A percentile compares a stretch with the other conserved stretches of the same genome.
Evolutionary conservation across 2,329 filamentous ascomycete genomes (phyloP).

Genomic region (Fonsecaea pedrosoi): DNA sequence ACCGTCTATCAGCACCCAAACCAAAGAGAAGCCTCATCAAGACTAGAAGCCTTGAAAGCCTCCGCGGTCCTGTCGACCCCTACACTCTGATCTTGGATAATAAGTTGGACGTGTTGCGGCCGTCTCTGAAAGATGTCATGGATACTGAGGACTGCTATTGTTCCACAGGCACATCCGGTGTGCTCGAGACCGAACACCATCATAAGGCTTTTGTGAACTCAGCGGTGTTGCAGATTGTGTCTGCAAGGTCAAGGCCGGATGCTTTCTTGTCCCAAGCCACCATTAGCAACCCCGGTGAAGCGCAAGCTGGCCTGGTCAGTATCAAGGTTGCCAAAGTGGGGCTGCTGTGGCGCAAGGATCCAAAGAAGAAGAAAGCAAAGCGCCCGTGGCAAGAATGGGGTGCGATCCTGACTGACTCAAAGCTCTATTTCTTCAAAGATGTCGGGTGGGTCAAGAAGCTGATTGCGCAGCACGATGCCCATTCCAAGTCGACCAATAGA

Average conservation of each 20-base stretch:
- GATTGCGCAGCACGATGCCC: slow-evolving; percentile 84
- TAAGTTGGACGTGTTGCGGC: slow-evolving; percentile 80
- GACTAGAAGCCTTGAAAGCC: slow-evolving; percentile 67
- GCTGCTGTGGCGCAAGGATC: slow-evolving; percentile 89
- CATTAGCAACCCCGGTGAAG: slow-evolving; percentile 81
- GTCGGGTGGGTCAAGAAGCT: slow-evolving; percentile 89
- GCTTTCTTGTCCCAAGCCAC: slow-evolving; percentile 92
- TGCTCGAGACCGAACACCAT: slow-evolving; percentile 78
- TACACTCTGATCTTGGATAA: slow-evolving; percentile 93
- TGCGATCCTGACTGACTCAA: slow-evolving; percentile 92
- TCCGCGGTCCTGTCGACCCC: slow-evolving; percentile 89
- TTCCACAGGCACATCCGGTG: slow-evolving; percentile 78
- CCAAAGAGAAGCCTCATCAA: slow-evolving; percentile 74
- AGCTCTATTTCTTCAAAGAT: slow-evolving; percentile 96
- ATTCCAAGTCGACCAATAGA: slow-evolving; percentile 77
- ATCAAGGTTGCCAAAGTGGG: slow-evolving; percentile 98
- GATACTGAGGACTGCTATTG: slow-evolving; percentile 89
- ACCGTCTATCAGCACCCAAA: slow-evolving; percentile 74
- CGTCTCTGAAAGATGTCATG: slow-evolving; percentile 90
- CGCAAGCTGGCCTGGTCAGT: slow-evolving; percentile 90
- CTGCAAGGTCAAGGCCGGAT: slow-evolving; percentile 87
- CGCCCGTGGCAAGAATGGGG: slow-evolving; percentile 99
- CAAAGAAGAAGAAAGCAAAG: slow-evolving; percentile 89
- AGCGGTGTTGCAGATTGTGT: slow-evolving; percentile 92
- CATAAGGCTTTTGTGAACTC: slow-evolving; percentile 91